Evolutionary conservation across 2,329 filamentous ascomycete species (phyloP), one percentile per base, ranked within the genome.

Genomic region (Diplodia corticola): DNA sequence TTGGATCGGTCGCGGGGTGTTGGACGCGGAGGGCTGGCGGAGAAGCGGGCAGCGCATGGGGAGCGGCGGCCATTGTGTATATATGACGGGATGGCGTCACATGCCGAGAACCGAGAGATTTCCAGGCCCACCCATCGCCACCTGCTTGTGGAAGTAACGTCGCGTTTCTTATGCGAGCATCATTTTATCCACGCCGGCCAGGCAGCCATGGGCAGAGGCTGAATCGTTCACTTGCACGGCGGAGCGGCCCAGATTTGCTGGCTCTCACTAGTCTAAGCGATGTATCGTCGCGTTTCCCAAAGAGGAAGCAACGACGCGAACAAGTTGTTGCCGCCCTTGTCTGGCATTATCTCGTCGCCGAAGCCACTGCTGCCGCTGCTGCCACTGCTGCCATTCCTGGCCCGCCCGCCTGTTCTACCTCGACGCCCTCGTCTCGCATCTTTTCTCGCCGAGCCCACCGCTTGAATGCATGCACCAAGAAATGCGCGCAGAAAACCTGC

Each of bases 401-500:
- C 9, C 22, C 55, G 12, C 37, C 24, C 26, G 15, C 55, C 33
- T 28, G 40, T 28, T 63, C 59, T n/a, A 40, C 46, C 20, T 40
- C 20, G 17, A 63, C 28, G 12, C 48, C 59, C 4, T 37, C 59
- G 13, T 63, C 60, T 33, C 60, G 20, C 4, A 63, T 55, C 35
- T 64, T 55, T 22, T 63, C 64, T 26, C 37, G 48, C 33, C 48
- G 33, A 5, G 28, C 46, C 64, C 64, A 66, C 12, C 64, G 49
- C 57, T 37, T 66, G n/a, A 66, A 66, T 10, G n/a, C 22, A 40
- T 51, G 22, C 10, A 63, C 64, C 24, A 66, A 44, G 12, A 66
- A 48, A 30, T 66, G 64, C n/a, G 64, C 64, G 26, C 64, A 66
- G 24, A 66, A 61, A 1, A 66, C 46, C 28, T 66, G 64, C 55